Evolutionary conservation across 1,139 yeast genomes (phyloP).

Genomic region (Fermentozyma sake): DNA sequence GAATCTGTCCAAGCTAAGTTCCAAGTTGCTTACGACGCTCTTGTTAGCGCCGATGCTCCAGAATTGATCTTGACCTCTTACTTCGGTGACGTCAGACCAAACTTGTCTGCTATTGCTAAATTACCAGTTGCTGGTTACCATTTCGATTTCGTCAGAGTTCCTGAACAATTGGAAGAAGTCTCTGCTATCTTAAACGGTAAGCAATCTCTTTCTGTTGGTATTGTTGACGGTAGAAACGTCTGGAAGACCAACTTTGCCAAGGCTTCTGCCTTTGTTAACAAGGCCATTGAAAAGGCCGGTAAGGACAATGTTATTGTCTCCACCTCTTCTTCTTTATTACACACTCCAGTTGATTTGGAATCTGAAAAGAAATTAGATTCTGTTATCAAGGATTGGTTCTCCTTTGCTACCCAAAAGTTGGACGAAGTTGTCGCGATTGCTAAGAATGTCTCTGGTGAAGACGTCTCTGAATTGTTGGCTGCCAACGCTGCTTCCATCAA

Average conservation of each 20-base stretch:
- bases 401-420: constrained; percentile 96
- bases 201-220: constrained; percentile 91
- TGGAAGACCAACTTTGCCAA: constrained; percentile 95
- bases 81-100: constrained; percentile 98
- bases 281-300: constrained; percentile 83
- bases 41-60: constrained; percentile 66
- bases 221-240: constrained; percentile 98
- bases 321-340: constrained; percentile 94
- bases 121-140: constrained; percentile 95
- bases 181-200: constrained; percentile 55
- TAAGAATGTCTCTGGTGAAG: constrained; percentile 79
- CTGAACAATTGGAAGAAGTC: constrained; percentile 91
- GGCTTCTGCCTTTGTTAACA: constrained; percentile 76
- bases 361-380: constrained; percentile 88
- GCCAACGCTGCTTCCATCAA: constrained; percentile 85
- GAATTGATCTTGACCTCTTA: constrained; percentile 82
- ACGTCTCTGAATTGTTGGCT: constrained; percentile 62
- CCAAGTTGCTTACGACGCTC: constrained; percentile 77
- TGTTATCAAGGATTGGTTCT: constrained; percentile 95
- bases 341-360: constrained; percentile 95
- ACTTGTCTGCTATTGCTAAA: constrained; percentile 80
- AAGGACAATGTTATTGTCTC: constrained; percentile 85
- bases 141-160: constrained; percentile 93
- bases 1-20: constrained; percentile 77
- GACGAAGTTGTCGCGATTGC: constrained; percentile 87